Base-by-base conservation (phyloP, 306 rosid species). In the Trifolium repens region DNA sequence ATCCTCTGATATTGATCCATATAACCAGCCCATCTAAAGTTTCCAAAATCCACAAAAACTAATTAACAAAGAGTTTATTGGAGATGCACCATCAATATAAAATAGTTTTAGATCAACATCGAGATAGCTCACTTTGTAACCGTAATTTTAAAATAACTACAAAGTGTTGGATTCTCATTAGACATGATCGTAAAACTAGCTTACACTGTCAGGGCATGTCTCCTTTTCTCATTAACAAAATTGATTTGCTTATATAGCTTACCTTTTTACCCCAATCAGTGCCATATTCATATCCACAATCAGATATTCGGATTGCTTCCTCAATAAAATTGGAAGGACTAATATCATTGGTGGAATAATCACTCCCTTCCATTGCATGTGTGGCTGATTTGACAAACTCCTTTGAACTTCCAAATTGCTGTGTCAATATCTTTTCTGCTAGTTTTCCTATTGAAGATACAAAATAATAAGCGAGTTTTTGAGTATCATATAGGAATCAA, bases 261-360 rank as follows among this genome's bases (percentile, higher is more conserved):
- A 90, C 96, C 91, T 84, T 55, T n/a, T 22, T 61, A 46, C 96
- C 96, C 98, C 98, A 93, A 10, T 12, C 30, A 39, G 87, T 89
- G 60, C 75, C 85, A 71, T 26, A 0, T 81, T 91, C 98, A 53
- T 86, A 93, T 15, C 5, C 79, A 58, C 84, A 84, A 39, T 74
- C 57, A 19, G 91, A 79, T 0, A 90, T 89, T 61, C 73, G 63
- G 54, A 26, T 26, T 35, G 94, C 90, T 49, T 72, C 85, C 61
- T 84, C 84, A 3, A 72, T 19, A n/a, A 39, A 70, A 49, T 58
- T 65, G 1, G 71, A 65, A 80, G 73, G 55, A 67, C 52, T 79
- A 37, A 9, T 46, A 7, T 40, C 43, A 15, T 40, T 55, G 9
- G 35, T 59, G 17, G 71, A 9, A 46, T 16, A 17, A 69, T 78